Percentiles rank a stretch among this genome's conserved stretches.
Conservation (phyloP, 192 early-diverging fungal genomes). For the Mortierella alpina region DNA sequence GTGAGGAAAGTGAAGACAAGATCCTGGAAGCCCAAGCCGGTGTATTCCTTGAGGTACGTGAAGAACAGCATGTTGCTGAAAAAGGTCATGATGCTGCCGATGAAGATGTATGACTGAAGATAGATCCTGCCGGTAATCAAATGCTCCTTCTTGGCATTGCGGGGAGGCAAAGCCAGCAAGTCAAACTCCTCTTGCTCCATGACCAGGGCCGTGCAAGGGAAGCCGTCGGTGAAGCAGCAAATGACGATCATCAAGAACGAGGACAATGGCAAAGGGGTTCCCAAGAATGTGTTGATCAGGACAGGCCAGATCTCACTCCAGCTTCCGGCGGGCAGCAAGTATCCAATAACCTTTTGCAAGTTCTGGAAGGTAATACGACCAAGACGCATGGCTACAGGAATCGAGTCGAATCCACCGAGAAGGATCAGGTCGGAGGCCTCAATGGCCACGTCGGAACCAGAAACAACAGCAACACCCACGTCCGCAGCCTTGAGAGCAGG, state of each 20-base stretch:
- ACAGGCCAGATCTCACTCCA: conserved; percentile 83
- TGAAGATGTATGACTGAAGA: conserved; percentile 82
- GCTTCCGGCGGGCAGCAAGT: conserved; percentile 82
- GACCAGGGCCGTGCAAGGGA: conserved; percentile 76
- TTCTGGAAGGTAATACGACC: conserved; percentile 91
- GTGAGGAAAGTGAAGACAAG: conserved; percentile 48
- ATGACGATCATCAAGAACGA: conserved; percentile 76
- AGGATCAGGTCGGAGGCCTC: conserved; percentile 77
- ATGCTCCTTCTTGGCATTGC: conserved; percentile 75
- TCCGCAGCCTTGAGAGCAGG: conserved; percentile 91
- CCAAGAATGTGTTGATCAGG: conserved; percentile 82
- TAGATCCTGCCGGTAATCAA: conserved; percentile 77
- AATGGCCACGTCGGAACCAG: conserved; percentile 83
- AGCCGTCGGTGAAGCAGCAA: conserved; percentile 66
- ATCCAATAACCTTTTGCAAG: conserved; percentile 87
- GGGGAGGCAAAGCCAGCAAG: conserved; percentile 77
- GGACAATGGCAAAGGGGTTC: conserved; percentile 81
- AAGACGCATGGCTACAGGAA: conserved; percentile 77
- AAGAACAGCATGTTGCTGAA: conserved; percentile 79
- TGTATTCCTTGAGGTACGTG: conserved; percentile 69
- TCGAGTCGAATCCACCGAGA: conserved; percentile 58
- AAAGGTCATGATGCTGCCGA: conserved; percentile 76
- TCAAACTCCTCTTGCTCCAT: conserved; percentile 84
- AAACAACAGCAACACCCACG: conserved; percentile 91
- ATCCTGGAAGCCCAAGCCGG: conserved; percentile 62